Evolutionary conservation across 805 yeast species (phyloP).

Genomic region (Metschnikowia bowlesiae): DNA sequence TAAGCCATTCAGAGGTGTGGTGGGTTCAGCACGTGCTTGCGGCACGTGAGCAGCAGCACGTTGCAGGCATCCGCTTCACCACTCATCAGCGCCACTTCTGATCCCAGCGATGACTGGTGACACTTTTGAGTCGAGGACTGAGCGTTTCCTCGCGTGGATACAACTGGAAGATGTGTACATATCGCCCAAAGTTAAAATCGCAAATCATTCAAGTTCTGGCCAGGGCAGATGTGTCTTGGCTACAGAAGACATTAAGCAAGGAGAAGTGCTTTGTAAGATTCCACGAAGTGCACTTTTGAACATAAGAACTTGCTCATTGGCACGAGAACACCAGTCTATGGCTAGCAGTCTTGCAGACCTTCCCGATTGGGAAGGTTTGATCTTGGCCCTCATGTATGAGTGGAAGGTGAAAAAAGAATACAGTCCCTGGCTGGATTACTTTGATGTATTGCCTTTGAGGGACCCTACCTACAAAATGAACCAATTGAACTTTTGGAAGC

Average conservation of each 20-base stretch:
- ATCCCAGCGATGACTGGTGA: neutral
- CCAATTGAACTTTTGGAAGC: conserved; percentile 77
- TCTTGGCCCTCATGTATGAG: conserved; percentile 65
- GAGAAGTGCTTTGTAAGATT: conserved; percentile 64
- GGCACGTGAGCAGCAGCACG: conserved; percentile 1
- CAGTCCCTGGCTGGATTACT: conserved; percentile 68
- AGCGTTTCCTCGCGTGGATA: conserved; percentile 27
- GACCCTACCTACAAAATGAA: conserved; percentile 40
- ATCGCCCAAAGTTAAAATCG: conserved; percentile 54
- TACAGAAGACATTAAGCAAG: conserved; percentile 50
- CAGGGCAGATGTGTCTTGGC: conserved; percentile 85
- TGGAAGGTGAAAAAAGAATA: conserved; percentile 35
- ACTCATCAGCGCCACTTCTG: neutral
- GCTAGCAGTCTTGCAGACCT: conserved; percentile 36
- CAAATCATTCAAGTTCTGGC: conserved; percentile 51
- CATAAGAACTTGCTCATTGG: conserved; percentile 51
- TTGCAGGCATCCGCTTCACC: neutral
- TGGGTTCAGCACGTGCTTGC: neutral
- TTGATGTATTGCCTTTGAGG: conserved; percentile 60
- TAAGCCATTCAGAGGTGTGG: too few relatives aligned
- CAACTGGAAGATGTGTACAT: conserved; percentile 35
- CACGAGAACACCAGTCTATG: conserved; percentile 26
- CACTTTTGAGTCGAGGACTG: conserved; percentile 12
- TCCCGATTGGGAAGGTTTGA: conserved; percentile 75
- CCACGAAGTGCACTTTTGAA: conserved; percentile 59